Evolutionary conservation across 2,329 filamentous ascomycete genomes (phyloP).

Genomic region (Colletotrichum gloeosporioides): DNA sequence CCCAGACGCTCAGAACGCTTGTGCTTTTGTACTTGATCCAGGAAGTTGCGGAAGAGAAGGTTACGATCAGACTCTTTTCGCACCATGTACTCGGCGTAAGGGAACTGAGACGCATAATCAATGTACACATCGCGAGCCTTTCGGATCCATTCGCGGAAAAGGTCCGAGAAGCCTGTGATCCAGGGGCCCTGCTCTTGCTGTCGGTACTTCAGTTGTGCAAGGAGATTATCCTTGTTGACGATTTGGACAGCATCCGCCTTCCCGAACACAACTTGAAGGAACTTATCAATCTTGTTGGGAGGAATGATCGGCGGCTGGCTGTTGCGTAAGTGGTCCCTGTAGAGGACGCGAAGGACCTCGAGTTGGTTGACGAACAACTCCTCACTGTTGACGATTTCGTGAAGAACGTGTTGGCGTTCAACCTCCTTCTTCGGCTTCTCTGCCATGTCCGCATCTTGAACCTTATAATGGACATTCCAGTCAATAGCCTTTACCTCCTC

Average conservation of each 20-base stretch:
- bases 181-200: conserved; percentile 97
- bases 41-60: conserved; percentile 82
- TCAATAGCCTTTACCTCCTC: conserved; percentile 77
- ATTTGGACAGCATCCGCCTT: conserved; percentile 87
- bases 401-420: conserved; percentile 89
- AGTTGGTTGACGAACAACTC: conserved; percentile 90
- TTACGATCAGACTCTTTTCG: conserved; percentile 87
- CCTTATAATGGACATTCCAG: conserved; percentile 88
- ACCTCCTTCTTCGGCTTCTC: conserved; percentile 83
- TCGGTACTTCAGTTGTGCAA: conserved; percentile 94
- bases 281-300: conserved; percentile 78
- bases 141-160: conserved; percentile 97
- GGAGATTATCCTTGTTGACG: conserved; percentile 89
- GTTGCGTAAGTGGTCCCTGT: conserved; percentile 78
- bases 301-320: conserved; percentile 82
- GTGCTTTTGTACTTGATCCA: conserved; percentile 80
- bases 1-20: conserved; percentile 82
- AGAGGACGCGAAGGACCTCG: conserved; percentile 83
- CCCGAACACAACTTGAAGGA: conserved; percentile 86
- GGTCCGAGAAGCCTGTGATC: conserved; percentile 92
- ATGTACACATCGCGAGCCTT: conserved; percentile 90
- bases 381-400: conserved; percentile 94
- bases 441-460: conserved; percentile 79
- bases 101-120: conserved; percentile 89
- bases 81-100: conserved; percentile 81